Percentiles rank a stretch among this genome's conserved stretches.
Evolutionary conservation across 1,284 basidiomycete species (phyloP).

Genomic region (Papiliotrema fonsecae): DNA sequence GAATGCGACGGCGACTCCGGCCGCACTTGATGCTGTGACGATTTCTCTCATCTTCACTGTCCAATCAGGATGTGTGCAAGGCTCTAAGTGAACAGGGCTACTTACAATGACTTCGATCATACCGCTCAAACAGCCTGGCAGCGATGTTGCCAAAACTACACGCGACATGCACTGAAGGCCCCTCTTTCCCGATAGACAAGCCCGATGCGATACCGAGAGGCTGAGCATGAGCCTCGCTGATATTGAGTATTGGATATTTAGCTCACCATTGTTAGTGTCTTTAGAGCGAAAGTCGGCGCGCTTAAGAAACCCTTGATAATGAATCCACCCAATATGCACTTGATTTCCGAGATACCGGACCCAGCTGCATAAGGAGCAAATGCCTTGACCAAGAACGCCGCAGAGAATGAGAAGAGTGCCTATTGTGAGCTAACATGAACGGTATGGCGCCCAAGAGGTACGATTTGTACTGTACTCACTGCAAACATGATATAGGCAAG

Average conservation of each 20-base stretch:
- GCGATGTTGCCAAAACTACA: constrained; percentile 89
- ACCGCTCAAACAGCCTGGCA: constrained; percentile 72
- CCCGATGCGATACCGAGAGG: constrained; percentile 97
- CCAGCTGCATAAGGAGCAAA: constrained; percentile 95
- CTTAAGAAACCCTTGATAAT: constrained; percentile 93
- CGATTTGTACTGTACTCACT: constrained; percentile 53
- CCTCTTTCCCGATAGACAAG: constrained; percentile 95
- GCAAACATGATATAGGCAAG: constrained; percentile 82
- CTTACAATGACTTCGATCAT: constrained; percentile 80
- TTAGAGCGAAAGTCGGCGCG: constrained; percentile 82
- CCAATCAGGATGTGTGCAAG: neutral
- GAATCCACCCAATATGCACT: constrained; percentile 96
- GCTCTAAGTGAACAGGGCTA: constrained; percentile 13
- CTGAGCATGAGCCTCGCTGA: constrained; percentile 54
- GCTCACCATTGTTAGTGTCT: constrained; percentile 81
- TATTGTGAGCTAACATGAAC: constrained; percentile 36
- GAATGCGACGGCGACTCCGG: constrained; percentile 95
- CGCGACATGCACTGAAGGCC: constrained; percentile 95
- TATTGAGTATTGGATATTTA: constrained; percentile 38
- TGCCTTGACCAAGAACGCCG: constrained; percentile 79
- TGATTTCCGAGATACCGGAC: constrained; percentile 98
- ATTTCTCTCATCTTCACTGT: constrained; percentile 89
- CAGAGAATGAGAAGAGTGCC: constrained; percentile 72
- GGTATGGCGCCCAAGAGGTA: neutral
- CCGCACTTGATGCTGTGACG: constrained; percentile 90